Evolutionary conservation across 176 grass and related monocot species (phyloP).

Genomic region (Urochloa ruziziensis): DNA sequence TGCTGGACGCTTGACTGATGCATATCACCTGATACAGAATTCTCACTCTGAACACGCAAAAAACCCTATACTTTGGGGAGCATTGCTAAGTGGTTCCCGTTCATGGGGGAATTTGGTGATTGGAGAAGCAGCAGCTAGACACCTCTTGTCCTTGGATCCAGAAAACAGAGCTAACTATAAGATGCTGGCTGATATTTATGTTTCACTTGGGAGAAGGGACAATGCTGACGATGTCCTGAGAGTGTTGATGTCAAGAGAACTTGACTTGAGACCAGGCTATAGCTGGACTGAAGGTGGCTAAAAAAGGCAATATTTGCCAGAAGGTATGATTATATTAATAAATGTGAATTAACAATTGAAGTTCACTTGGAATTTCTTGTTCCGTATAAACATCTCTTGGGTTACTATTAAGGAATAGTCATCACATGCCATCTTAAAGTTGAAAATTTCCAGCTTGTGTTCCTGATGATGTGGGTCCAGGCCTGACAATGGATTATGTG

Average conservation of each 20-base stretch:
- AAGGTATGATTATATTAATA: slow-evolving; percentile 31
- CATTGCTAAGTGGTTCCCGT: slow-evolving; percentile 60
- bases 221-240: slow-evolving; percentile 33
- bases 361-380: background rate
- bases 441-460: background rate
- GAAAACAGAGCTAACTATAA: slow-evolving; percentile 62
- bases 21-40: slow-evolving; percentile 48
- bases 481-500: background rate
- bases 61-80: slow-evolving; percentile 47
- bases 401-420: background rate
- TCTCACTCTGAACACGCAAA: slow-evolving; percentile 2
- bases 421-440: background rate
- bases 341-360: background rate
- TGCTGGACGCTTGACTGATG: slow-evolving; percentile 53
- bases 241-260: slow-evolving; percentile 29
- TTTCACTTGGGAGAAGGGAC: slow-evolving; percentile 65
- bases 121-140: slow-evolving; percentile 55
- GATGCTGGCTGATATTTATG: slow-evolving; percentile 80
- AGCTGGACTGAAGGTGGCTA: slow-evolving; percentile 63
- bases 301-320: slow-evolving; percentile 20
- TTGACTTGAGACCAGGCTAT: slow-evolving; percentile 47
- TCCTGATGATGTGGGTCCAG: background rate
- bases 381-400: background rate
- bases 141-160: slow-evolving; percentile 60
- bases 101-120: slow-evolving; percentile 43